Percentiles rank a stretch among this genome's conserved stretches.
Conservation (phyloP, 345 rosid species). For the Pugionium cornutum region DNA sequence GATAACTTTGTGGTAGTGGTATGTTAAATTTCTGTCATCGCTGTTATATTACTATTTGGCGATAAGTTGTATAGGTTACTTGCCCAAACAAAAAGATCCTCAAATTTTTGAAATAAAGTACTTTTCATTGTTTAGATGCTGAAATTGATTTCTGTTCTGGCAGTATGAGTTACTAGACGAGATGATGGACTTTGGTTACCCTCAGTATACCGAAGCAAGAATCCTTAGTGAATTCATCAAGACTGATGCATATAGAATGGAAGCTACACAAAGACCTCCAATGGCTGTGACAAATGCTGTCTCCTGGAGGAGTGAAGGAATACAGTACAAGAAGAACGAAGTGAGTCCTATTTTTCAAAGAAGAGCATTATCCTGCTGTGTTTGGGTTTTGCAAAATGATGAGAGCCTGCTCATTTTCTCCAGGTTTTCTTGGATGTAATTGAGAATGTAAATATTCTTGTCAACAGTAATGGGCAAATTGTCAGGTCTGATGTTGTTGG, state of each 20-base stretch:
- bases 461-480: conserved; percentile 95
- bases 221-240: conserved; percentile 94
- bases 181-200: conserved; percentile 98
- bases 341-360: conserved; percentile 43
- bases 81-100: neutral
- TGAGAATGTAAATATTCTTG: conserved; percentile 93
- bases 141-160: conserved; percentile 34
- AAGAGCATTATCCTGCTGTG: conserved; percentile 8
- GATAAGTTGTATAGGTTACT: neutral
- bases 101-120: too few species aligned
- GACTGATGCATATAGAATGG: conserved; percentile 98
- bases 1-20: conserved; percentile 90
- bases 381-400: conserved; percentile 10
- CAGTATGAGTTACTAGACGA: conserved; percentile 99
- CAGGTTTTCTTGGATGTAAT: conserved; percentile 95
- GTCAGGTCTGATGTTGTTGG: conserved; percentile 95
- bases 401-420: conserved; percentile 26
- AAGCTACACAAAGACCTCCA: conserved; percentile 92
- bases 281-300: conserved; percentile 99
- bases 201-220: conserved; percentile 90
- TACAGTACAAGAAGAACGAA: conserved; percentile 87
- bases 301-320: conserved; percentile 98
- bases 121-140: neutral
- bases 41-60: conserved; percentile 19
- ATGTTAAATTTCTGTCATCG: conserved; percentile 29